These are phyloP conservation scores for Cytospora piceicola DNA, from an alignment of 2,329 filamentous ascomycete species.

Conservation along the genomic window DNA sequence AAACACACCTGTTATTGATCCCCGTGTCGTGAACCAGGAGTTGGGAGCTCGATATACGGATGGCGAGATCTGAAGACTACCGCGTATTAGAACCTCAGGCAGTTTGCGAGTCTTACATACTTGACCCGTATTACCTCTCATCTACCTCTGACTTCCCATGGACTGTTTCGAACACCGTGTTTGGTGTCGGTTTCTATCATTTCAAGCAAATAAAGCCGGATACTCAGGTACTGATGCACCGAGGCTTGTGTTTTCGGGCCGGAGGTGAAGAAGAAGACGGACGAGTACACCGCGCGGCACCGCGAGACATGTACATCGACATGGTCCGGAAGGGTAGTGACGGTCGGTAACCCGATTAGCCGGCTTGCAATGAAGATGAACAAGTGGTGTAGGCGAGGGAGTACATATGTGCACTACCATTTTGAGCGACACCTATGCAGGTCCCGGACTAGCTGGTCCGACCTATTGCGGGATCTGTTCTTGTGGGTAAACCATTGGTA, in stretches of 20 bases:
- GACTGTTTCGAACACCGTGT: constrained; percentile 21
- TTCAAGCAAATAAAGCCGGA: constrained; percentile 25
- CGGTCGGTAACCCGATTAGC: no score
- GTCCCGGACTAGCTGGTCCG: no score
- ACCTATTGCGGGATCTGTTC: no score
- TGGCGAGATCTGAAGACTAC: constrained; percentile 23
- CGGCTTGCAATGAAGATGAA: no score
- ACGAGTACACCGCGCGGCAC: no score
- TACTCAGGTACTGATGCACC: not conserved
- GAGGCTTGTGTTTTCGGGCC: not conserved
- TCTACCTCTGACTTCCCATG: not conserved
- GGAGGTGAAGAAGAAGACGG: no score
- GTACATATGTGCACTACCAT: no score
- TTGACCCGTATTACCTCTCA: not conserved
- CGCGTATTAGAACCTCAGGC: constrained; percentile 23
- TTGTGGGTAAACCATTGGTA: no score
- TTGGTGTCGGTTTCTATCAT: constrained; percentile 27
- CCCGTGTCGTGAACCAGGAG: constrained; percentile 23
- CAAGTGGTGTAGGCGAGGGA: no score
- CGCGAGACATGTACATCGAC: no score
- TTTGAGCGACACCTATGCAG: no score
- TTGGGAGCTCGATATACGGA: constrained; percentile 19
- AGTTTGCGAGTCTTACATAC: constrained; percentile 15
- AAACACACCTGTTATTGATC: constrained; percentile 26
- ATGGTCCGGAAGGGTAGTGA: no score